Evolutionary conservation across 768 basidiomycete genomes (phyloP).

Genomic region (Naganishia kalamii): DNA sequence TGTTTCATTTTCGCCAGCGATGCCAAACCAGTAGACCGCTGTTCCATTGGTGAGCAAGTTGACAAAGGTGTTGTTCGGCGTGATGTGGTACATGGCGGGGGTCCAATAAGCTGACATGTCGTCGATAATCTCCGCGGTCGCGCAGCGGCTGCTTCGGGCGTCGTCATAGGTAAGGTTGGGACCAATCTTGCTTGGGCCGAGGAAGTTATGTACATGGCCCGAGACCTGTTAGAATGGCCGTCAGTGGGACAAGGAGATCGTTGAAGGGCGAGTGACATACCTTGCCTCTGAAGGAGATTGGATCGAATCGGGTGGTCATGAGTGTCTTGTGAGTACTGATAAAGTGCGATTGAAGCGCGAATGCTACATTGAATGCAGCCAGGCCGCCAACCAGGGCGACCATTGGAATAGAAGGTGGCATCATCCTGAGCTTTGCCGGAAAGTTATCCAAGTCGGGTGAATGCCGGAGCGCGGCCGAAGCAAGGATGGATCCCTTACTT

Average conservation of each 20-base stretch:
- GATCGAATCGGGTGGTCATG: constrained; percentile 1
- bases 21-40: background rate
- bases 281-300: background rate
- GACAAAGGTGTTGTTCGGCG: constrained; percentile 17
- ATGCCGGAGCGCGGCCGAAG: too few species aligned
- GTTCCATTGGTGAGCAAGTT: background rate
- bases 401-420: background rate
- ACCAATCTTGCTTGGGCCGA: constrained; percentile 1
- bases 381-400: background rate
- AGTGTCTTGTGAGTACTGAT: constrained; percentile 6
- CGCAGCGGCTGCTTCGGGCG: constrained; percentile 30
- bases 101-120: constrained; percentile 37
- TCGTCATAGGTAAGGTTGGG: constrained; percentile 21
- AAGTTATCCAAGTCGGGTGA: too few species aligned
- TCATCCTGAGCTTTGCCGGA: too few species aligned
- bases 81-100: constrained; percentile 7
- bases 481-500: too few species aligned
- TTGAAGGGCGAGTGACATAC: background rate
- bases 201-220: background rate
- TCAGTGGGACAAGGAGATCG: background rate
- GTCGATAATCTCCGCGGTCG: constrained; percentile 28
- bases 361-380: background rate
- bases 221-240: background rate
- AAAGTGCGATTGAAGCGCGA: background rate
- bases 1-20: background rate